Percentiles rank a stretch among this genome's conserved stretches.
Conservation (phyloP, 2,329 filamentous ascomycete genomes). For the Exophiala sideris region DNA sequence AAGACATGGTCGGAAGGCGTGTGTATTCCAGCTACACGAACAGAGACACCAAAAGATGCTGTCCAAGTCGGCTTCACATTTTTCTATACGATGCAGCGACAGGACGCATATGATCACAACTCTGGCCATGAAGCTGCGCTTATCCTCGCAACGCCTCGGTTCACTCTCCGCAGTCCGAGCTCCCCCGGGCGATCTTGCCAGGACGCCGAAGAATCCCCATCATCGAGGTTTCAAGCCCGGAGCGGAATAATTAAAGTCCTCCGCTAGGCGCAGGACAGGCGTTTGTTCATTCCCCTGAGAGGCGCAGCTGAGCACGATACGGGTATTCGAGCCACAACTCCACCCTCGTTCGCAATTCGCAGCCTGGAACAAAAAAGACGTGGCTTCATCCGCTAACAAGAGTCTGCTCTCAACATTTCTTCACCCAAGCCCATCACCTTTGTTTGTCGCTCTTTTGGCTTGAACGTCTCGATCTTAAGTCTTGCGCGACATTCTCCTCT, state of each 20-base stretch:
- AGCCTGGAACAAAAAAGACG: slow-evolving; percentile 17
- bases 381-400: slow-evolving; percentile 16
- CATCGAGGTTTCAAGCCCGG: background rate
- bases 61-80: too few species aligned
- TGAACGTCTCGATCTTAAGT: background rate
- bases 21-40: background rate
- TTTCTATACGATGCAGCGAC: too few species aligned
- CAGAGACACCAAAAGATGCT: background rate
- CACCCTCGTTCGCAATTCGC: background rate
- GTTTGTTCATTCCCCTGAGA: slow-evolving; percentile 2
- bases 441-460: background rate
- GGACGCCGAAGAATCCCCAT: too few species aligned
- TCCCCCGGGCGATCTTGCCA: too few species aligned
- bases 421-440: background rate
- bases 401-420: slow-evolving; percentile 5
- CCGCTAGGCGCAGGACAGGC: background rate
- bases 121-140: slow-evolving; percentile 1
- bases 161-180: slow-evolving; percentile 1
- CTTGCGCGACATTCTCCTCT: too few species aligned
- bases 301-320: background rate
- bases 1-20: slow-evolving; percentile 9
- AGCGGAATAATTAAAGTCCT: slow-evolving; percentile 1
- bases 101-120: too few species aligned
- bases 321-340: background rate
- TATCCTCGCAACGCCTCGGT: slow-evolving; percentile 9